Conservation (phyloP, 2,329 filamentous ascomycete species). For the Penicillium sp. region DNA sequence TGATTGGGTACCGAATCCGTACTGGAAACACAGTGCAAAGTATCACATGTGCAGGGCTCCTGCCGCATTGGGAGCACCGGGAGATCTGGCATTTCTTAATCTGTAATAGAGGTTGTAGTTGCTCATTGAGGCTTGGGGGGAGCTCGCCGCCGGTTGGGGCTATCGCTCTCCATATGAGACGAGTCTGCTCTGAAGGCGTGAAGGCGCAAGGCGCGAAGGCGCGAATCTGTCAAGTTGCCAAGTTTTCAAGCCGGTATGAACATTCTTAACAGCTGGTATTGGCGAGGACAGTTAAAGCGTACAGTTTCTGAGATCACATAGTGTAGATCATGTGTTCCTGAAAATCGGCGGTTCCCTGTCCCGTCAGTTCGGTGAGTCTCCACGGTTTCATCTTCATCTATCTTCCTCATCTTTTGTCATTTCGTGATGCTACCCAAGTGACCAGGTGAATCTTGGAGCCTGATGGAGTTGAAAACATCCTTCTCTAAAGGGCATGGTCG, state of each 20-base stretch:
- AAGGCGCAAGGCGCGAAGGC: background rate
- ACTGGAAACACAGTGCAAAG: background rate
- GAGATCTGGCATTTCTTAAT: background rate
- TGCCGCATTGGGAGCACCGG: background rate
- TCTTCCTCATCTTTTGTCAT: background rate
- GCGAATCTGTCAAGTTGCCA: background rate
- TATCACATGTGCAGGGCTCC: background rate
- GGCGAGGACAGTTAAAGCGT: background rate
- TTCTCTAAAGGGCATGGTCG: constrained; percentile 1
- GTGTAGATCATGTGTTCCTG: background rate
- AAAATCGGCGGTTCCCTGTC: background rate
- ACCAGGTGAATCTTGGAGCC: background rate
- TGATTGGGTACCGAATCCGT: background rate
- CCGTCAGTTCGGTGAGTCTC: constrained; percentile 5
- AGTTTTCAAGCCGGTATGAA: background rate
- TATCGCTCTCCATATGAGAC: background rate
- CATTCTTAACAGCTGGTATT: background rate
- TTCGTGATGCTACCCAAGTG: background rate
- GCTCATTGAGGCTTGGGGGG: background rate
- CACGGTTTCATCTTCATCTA: background rate
- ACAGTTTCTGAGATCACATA: background rate
- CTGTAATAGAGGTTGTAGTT: background rate
- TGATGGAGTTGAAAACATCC: background rate
- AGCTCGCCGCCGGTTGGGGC: background rate
- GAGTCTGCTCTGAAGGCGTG: background rate